Conservation (phyloP, 2,329 filamentous ascomycete genomes). For the Venturia asperata region DNA sequence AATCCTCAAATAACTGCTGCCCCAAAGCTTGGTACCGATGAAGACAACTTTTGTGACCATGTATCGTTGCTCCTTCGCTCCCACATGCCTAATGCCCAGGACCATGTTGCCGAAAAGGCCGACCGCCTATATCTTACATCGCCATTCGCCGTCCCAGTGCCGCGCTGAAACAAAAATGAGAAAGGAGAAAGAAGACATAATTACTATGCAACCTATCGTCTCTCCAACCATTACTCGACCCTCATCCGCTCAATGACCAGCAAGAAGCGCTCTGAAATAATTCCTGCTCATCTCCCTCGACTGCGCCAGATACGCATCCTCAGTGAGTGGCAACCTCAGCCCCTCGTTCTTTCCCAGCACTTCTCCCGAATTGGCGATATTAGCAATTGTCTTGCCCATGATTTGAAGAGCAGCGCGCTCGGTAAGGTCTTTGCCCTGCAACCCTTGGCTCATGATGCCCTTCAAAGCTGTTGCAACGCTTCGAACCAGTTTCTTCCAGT, state of each 20-base stretch:
- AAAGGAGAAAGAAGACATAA: not conserved
- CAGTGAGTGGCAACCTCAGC: constrained; percentile 58
- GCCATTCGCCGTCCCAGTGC: constrained; percentile 6
- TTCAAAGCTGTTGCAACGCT: constrained; percentile 26
- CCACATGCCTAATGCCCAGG: not conserved
- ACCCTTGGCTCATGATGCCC: constrained; percentile 28
- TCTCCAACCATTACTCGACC: not conserved
- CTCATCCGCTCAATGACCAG: constrained; percentile 21
- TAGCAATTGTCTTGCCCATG: constrained; percentile 68
- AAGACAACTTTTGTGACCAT: not conserved
- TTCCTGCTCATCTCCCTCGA: constrained; percentile 61
- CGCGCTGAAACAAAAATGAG: not conserved
- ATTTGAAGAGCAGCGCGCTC: constrained; percentile 68
- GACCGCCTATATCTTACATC: constrained; percentile 8
- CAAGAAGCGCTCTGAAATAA: constrained; percentile 62
- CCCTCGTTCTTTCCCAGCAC: constrained; percentile 41
- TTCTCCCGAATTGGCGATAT: constrained; percentile 32
- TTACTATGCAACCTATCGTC: not conserved
- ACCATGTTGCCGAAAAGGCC: not conserved
- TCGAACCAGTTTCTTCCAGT: constrained; percentile 20
- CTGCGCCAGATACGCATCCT: constrained; percentile 64
- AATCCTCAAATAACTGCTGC: not conserved
- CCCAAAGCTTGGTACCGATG: not conserved
- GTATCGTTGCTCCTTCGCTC: not conserved
- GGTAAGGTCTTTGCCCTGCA: constrained; percentile 39